Conservation (phyloP, 257 asterid species). For the Lavandula angustifolia region DNA sequence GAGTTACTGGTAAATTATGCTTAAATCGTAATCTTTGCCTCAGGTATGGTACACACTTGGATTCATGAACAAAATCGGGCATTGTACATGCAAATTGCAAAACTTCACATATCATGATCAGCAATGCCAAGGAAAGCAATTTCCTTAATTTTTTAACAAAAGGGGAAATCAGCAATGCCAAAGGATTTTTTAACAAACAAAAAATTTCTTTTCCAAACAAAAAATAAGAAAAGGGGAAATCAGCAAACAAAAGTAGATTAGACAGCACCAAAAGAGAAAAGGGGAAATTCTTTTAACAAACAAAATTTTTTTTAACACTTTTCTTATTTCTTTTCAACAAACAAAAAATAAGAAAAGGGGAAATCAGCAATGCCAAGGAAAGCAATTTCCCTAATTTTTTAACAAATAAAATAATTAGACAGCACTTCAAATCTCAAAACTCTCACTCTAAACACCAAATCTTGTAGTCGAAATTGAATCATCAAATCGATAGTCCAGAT, state of each 20-base stretch:
- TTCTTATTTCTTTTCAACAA: too few species aligned
- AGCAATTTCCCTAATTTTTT: conserved; percentile 4
- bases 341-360: too few species aligned
- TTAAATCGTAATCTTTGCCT: conserved; percentile 6
- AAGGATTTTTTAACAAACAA: too few species aligned
- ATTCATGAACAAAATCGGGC: conserved; percentile 11
- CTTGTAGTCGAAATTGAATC: conserved; percentile 14
- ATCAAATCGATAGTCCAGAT: not conserved
- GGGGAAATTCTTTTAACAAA: too few species aligned
- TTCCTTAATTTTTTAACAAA: conserved; percentile 12
- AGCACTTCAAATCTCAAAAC: conserved; percentile 1
- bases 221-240: too few species aligned
- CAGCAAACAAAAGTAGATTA: too few species aligned
- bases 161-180: not conserved
- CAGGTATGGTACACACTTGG: not conserved
- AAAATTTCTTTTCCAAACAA: too few species aligned
- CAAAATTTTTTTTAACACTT: too few species aligned
- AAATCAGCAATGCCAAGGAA: not conserved
- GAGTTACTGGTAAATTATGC: not conserved
- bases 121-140: not conserved
- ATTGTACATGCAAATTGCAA: not conserved
- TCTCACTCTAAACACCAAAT: conserved; percentile 19
- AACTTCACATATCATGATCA: not conserved
- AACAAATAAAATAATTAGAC: not conserved
- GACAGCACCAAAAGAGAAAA: too few species aligned